Percentiles rank a stretch among this genome's conserved stretches.
phyloP scores from a whole-genome alignment of 257 asterid genomes.

The Handroanthus guayacan region DNA sequence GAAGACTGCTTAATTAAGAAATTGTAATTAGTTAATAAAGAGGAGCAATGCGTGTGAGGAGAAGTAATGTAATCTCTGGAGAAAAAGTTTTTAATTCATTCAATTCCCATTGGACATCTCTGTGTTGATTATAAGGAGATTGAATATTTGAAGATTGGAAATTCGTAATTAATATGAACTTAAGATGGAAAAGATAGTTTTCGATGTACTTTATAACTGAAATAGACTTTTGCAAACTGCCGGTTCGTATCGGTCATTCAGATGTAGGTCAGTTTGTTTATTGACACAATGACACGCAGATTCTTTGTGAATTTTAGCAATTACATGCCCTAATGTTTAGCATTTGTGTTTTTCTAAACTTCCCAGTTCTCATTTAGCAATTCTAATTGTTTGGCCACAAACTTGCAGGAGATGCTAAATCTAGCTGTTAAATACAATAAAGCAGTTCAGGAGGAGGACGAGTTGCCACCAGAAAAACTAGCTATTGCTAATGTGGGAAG shows the following conservation, averaged over 20 bases:
- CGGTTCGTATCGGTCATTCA: not conserved
- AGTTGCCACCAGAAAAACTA: conserved; percentile 79
- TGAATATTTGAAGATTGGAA: not conserved
- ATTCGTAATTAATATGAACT: not conserved
- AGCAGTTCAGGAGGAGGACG: conserved; percentile 94
- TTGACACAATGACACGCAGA: not conserved
- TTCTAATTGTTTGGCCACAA: conserved; percentile 16
- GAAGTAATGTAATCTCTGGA: not conserved
- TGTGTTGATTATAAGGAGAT: not conserved
- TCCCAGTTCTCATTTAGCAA: not conserved
- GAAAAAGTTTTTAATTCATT: not conserved
- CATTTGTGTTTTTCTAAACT: not conserved
- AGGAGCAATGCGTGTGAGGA: not conserved
- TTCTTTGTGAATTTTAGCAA: not conserved
- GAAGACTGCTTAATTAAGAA: not conserved
- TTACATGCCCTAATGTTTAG: no score
- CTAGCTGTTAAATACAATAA: conserved; percentile 74
- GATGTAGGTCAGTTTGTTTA: not conserved
- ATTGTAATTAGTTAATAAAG: not conserved
- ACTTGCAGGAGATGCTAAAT: conserved; percentile 75
- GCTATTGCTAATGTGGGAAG: conserved; percentile 89
- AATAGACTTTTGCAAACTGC: not conserved
- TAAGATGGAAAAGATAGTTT: not conserved
- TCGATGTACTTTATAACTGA: conserved; percentile 9
- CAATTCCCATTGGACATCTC: not conserved